Base-by-base conservation (phyloP, 495 filamentous ascomycete species). In the Cercophora scortea region DNA sequence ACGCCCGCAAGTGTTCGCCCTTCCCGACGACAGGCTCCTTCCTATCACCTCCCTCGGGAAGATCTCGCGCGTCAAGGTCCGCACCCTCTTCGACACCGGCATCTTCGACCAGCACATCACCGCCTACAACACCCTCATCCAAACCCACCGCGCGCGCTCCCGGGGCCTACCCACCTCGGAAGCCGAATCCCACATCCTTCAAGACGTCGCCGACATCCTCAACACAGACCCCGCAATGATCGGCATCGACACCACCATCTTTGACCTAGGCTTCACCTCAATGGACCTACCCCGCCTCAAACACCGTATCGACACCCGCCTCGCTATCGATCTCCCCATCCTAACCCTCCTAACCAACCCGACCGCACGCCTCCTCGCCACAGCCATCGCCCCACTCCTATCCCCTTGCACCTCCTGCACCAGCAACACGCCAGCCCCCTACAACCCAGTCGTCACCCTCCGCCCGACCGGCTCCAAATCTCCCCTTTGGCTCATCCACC, bases 401-500 rank as follows among this genome's bases (percentile, higher is more conserved):
- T 13, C 36, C 9, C 36, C 36, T 1, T 10, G 10, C 10, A 2
- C 36, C 13, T 38, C 36, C 13, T 13, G 9, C 10, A 13, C 36
- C 9, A 7, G 3, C 3, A 7, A 10, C 9, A 38, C 36, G 2
- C 36, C 36, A 11, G 36, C 36, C 3, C 36, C 36, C 36, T 38
- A 38, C 36, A 13, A 8, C 36, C 36, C 79, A 0, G 59, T 82
- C 32, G 71, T 79, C 1, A 58, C 57, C 0, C 66, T 81, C 2
- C 75, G 68, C 33, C 13, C 60, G 1, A 33, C 61, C 15, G 76
- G 76, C 2, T 51, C 9, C 49, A 74, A 75, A 53, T 71, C 68
- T 0, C 78, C 80, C 0, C 71, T 83, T 7, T 84, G 72, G 68
- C 71, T 81, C 8, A 58, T 84, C 4, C 80, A 84, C 52, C 79